phyloP scores from a whole-genome alignment of 73 alveolate species.

The Tetrahymena malaccensis region DNA sequence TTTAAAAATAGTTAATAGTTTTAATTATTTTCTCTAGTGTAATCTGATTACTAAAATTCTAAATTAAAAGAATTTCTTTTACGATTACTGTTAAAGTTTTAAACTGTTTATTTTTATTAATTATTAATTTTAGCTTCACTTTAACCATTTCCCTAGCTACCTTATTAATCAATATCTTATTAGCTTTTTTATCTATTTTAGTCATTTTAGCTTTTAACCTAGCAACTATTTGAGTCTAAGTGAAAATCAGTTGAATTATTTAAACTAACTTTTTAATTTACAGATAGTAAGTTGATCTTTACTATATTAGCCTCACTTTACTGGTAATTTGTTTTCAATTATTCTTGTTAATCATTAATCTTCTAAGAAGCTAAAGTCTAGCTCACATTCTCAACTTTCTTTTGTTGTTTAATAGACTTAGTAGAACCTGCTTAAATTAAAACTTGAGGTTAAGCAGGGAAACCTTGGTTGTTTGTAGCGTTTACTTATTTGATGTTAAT shows the following conservation, averaged over 20 bases:
- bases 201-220: neutral
- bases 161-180: neutral
- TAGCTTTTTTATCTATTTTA: too few species aligned
- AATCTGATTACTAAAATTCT: neutral
- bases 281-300: neutral
- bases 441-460: neutral
- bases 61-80: neutral
- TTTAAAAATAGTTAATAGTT: neutral
- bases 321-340: neutral
- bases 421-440: neutral
- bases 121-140: neutral
- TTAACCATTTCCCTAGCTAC: neutral
- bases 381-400: neutral
- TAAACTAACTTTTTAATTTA: neutral
- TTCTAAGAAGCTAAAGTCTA: neutral
- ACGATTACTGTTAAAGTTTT: neutral
- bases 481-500: neutral
- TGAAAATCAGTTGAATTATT: neutral
- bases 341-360: neutral
- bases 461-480: neutral
- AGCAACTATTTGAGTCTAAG: neutral
- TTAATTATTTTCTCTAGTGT: neutral
- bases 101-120: neutral
- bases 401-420: neutral
- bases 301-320: neutral